A percentile compares a stretch with the other conserved stretches of the same genome.
These are phyloP conservation scores for Paramecium primaurelia DNA, from an alignment of 73 alveolate species.

Conservation along the genomic window DNA sequence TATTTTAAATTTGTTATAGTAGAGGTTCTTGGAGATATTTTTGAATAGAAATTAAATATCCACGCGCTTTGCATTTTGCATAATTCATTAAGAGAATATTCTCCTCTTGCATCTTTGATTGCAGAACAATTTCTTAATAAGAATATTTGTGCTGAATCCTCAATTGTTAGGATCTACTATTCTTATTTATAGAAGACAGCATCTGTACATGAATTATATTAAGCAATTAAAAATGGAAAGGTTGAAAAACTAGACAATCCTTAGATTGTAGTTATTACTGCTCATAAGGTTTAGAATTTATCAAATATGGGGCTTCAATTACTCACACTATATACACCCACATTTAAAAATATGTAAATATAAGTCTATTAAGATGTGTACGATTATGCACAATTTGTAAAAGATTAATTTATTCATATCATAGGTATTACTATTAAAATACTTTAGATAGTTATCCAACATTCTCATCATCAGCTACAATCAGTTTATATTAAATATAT, in stretches of 20 bases:
- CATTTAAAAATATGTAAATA: neutral
- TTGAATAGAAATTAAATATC: neutral
- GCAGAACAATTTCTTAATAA: neutral
- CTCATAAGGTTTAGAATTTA: conserved; percentile 26
- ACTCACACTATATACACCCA: neutral
- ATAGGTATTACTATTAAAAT: conserved; percentile 6
- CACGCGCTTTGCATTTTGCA: neutral
- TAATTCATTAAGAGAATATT: neutral
- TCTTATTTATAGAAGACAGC: conserved; percentile 20
- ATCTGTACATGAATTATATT: conserved; percentile 12
- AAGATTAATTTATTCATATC: neutral
- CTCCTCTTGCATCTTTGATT: neutral
- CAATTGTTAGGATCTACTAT: neutral
- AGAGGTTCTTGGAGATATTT: neutral
- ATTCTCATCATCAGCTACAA: neutral
- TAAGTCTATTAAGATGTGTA: neutral
- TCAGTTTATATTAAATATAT: conserved; percentile 11
- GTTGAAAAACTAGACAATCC: conserved; percentile 1
- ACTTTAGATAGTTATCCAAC: conserved; percentile 19
- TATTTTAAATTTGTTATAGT: neutral
- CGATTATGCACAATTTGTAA: neutral
- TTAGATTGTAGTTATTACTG: neutral
- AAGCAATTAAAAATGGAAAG: neutral
- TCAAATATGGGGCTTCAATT: neutral
- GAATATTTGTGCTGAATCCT: neutral